phyloP scores from a whole-genome alignment of 2,329 filamentous ascomycete species.

The Aspergillus pseudoterreus region DNA sequence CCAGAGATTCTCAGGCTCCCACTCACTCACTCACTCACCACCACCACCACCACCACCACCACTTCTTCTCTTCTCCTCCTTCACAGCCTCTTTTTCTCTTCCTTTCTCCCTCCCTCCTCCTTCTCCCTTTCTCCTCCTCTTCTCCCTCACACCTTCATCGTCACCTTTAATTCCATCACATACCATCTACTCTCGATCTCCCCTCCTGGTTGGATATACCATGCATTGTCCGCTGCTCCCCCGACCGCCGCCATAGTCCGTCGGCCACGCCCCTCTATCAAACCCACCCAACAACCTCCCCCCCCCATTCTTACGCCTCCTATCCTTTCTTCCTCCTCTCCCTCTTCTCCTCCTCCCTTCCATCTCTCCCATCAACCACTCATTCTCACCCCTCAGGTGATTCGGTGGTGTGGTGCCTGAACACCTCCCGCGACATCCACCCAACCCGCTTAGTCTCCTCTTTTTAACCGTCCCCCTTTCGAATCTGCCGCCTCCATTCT shows the following conservation, averaged over 20 bases:
- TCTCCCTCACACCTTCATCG: background rate
- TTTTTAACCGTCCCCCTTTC: slow-evolving; percentile 4
- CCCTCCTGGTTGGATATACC: slow-evolving; percentile 16
- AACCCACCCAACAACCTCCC: slow-evolving; percentile 3
- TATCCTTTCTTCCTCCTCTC: background rate
- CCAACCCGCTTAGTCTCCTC: slow-evolving; percentile 1
- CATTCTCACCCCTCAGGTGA: slow-evolving; percentile 4
- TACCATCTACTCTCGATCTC: slow-evolving; percentile 3
- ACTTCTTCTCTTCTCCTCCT: background rate
- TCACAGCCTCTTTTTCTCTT: slow-evolving; percentile 7
- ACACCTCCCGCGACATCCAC: background rate
- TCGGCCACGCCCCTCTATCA: slow-evolving; percentile 17
- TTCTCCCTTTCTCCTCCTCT: slow-evolving; percentile 1
- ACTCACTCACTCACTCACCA: background rate
- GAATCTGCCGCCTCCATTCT: slow-evolving; percentile 2
- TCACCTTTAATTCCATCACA: slow-evolving; percentile 1
- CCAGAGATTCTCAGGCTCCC: background rate
- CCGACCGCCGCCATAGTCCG: slow-evolving; percentile 31
- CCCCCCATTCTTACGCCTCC: slow-evolving; percentile 2
- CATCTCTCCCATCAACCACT: background rate
- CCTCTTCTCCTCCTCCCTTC: background rate
- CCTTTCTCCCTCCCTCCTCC: slow-evolving; percentile 1
- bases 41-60: background rate
- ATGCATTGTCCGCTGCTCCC: slow-evolving; percentile 30
- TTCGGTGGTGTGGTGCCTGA: slow-evolving; percentile 9